phyloP scores from a whole-genome alignment of 352 stramenopile species.

The Phytophthora niederhauseri region DNA sequence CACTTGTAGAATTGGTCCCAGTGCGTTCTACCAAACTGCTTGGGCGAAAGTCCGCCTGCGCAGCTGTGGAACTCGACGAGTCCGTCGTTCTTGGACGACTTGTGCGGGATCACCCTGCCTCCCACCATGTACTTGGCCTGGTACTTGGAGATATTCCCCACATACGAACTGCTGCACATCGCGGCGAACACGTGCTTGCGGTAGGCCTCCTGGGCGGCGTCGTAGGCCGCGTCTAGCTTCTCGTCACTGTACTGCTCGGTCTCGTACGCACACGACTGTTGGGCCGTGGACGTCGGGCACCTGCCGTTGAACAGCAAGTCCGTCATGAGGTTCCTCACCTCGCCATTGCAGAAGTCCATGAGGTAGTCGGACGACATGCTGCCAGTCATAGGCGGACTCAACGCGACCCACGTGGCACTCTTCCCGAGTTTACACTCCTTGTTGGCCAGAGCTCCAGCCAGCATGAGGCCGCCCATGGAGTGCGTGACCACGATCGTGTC shows the following conservation, averaged over 20 bases:
- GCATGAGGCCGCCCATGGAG: constrained; percentile 47
- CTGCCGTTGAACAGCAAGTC: constrained; percentile 31
- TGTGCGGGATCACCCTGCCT: constrained; percentile 37
- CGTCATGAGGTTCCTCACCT: constrained; percentile 29
- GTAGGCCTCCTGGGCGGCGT: constrained; percentile 32
- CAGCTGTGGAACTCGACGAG: constrained; percentile 56
- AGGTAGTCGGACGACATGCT: constrained; percentile 52
- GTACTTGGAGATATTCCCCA: constrained; percentile 49
- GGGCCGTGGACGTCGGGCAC: constrained; percentile 39
- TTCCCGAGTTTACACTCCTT: constrained; percentile 18
- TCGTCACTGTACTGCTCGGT: constrained; percentile 28
- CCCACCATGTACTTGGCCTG: constrained; percentile 39
- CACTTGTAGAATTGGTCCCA: constrained; percentile 39
- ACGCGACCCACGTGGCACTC: constrained; percentile 40
- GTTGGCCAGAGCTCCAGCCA: constrained; percentile 28
- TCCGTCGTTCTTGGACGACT: constrained; percentile 44
- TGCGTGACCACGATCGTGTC: constrained; percentile 48
- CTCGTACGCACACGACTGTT: constrained; percentile 38
- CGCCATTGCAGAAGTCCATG: constrained; percentile 41
- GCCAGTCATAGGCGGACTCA: constrained; percentile 44
- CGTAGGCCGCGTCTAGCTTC: constrained; percentile 25
- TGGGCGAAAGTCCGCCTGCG: constrained; percentile 23
- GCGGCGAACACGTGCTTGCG: constrained; percentile 38
- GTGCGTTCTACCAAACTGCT: constrained; percentile 35
- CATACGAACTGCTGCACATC: constrained; percentile 44